A percentile compares a stretch with the other conserved stretches of the same genome.
Evolutionary conservation across 1,284 basidiomycete species (phyloP).

Genomic region (Apiotrichum mycotoxinovorans): DNA sequence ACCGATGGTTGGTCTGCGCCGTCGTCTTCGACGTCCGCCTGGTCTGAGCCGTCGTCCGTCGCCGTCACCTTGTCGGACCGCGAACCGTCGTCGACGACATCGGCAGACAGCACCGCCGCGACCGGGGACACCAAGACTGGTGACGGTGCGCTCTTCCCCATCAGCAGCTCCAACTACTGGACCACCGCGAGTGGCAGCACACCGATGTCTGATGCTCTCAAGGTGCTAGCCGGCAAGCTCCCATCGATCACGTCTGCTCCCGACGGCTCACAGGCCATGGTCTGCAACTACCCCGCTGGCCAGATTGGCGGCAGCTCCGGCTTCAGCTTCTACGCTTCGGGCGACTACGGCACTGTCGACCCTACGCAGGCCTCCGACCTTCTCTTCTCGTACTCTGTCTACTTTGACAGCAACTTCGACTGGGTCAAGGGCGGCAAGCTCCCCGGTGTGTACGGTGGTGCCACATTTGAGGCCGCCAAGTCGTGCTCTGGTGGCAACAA

Average conservation of each 20-base stretch:
- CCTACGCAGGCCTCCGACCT: constrained; percentile 39
- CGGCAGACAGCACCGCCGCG: neutral
- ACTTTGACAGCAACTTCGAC: constrained; percentile 44
- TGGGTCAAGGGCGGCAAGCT: constrained; percentile 51
- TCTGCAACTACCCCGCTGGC: constrained; percentile 33
- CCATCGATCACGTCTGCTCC: constrained; percentile 30
- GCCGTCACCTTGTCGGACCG: neutral
- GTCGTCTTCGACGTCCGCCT: neutral
- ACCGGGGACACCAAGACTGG: neutral
- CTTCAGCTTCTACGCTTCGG: constrained; percentile 43
- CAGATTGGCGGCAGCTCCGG: constrained; percentile 30
- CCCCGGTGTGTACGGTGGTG: constrained; percentile 49
- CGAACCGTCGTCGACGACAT: neutral
- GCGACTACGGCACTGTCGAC: constrained; percentile 25
- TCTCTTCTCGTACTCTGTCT: constrained; percentile 46
- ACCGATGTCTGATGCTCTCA: constrained; percentile 1
- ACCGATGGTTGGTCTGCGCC: neutral
- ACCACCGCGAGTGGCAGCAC: neutral
- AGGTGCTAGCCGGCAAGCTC: constrained; percentile 33
- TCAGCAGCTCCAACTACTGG: neutral
- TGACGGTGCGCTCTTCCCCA: constrained; percentile 2
- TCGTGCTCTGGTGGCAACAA: constrained; percentile 49
- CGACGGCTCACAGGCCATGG: constrained; percentile 34
- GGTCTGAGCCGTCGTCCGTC: no score
- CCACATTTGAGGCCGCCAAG: constrained; percentile 26